Conservation (phyloP, 306 rosid genomes). For the Casuarina cunninghamiana region DNA sequence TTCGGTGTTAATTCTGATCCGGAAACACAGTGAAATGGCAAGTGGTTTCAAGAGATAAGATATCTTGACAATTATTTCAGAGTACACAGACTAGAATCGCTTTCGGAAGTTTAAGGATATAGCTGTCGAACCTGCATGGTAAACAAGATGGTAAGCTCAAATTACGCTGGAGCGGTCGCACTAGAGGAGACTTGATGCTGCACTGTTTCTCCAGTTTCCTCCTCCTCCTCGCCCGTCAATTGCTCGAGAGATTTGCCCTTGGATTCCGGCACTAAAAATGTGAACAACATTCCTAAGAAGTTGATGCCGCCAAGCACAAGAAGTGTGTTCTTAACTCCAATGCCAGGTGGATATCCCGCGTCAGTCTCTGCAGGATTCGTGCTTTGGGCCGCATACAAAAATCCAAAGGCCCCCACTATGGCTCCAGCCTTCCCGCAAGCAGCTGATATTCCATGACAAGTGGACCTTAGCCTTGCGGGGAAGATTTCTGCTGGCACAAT, state of each 20-base stretch:
- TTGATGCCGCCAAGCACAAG: conserved; percentile 71
- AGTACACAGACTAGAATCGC: neutral
- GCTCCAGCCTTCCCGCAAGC: conserved; percentile 95
- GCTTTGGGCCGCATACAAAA: conserved; percentile 76
- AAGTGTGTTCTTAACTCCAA: conserved; percentile 68
- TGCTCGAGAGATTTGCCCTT: conserved; percentile 89
- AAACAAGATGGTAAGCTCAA: neutral
- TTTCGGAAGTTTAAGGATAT: conserved; percentile 1
- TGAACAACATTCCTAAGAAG: conserved; percentile 58
- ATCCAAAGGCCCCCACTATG: conserved; percentile 85
- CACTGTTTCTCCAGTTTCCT: conserved; percentile 20
- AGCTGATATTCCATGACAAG: conserved; percentile 91
- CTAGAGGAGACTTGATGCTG: conserved; percentile 12
- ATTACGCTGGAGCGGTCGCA: conserved; percentile 53
- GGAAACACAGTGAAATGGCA: neutral
- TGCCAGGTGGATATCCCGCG: conserved; percentile 72
- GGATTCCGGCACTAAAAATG: conserved; percentile 81
- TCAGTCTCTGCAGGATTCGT: conserved; percentile 33
- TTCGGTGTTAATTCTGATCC: neutral
- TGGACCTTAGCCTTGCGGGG: conserved; percentile 85
- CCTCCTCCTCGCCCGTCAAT: conserved; percentile 70
- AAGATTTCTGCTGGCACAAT: conserved; percentile 89
- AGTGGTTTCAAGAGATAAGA: neutral
- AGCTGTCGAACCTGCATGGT: neutral
- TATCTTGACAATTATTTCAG: conserved; percentile 18